These are phyloP conservation scores for Cladosporium oxysporum DNA, from an alignment of 2,329 filamentous ascomycete species.

Conservation along the genomic window DNA sequence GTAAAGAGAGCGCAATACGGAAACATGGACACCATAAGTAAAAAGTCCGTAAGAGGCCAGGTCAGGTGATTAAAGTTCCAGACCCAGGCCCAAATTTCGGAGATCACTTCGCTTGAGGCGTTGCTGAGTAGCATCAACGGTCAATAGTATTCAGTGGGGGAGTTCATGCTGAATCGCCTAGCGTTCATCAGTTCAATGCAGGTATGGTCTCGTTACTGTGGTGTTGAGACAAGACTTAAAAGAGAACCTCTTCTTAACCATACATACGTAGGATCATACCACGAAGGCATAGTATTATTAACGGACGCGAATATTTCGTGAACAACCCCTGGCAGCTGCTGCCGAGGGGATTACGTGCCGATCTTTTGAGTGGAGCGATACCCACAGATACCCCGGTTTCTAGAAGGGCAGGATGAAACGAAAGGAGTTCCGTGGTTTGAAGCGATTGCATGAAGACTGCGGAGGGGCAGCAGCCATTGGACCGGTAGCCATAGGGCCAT, in stretches of 20 bases:
- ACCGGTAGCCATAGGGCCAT: not conserved
- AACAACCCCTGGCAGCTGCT: not conserved
- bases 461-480: slow-evolving; percentile 6
- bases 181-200: not conserved
- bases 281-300: not conserved
- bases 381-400: slow-evolving; percentile 17
- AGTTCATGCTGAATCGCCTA: not conserved
- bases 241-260: not conserved
- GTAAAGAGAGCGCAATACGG: not conserved
- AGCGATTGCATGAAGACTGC: slow-evolving; percentile 5
- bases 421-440: slow-evolving; percentile 9
- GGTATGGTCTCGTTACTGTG: not conserved
- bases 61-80: not conserved
- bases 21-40: not conserved
- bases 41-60: not conserved
- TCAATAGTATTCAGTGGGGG: slow-evolving; percentile 15
- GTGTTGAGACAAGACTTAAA: not conserved
- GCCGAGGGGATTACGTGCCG: not conserved
- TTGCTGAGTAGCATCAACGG: slow-evolving; percentile 14
- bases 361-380: slow-evolving; percentile 13
- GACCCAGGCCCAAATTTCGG: not conserved
- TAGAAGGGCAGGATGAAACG: slow-evolving; percentile 18
- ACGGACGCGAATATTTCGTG: not conserved
- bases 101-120: slow-evolving; percentile 9
- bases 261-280: not conserved